Percentiles rank a stretch among this genome's conserved stretches.
Conservation (phyloP, 495 filamentous ascomycete genomes). For the Hypoxylon intermedium region DNA sequence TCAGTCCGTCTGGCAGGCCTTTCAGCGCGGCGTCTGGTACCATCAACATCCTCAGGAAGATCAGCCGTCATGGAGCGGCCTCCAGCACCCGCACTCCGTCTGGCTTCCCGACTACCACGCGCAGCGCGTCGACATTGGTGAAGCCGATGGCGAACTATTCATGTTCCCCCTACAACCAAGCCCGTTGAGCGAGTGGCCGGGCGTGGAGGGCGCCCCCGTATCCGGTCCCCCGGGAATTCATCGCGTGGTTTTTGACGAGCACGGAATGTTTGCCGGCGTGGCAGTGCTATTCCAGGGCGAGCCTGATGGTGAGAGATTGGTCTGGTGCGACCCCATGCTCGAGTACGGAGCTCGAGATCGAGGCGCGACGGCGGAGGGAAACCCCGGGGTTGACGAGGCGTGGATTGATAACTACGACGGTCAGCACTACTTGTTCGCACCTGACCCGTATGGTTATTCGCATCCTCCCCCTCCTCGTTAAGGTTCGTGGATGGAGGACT, state of each 20-base stretch:
- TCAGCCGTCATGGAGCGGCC: slow-evolving; percentile 15
- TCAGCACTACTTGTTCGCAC: slow-evolving; percentile 2
- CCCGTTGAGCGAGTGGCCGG: slow-evolving; percentile 12
- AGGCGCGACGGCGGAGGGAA: slow-evolving; percentile 13
- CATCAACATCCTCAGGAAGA: background rate
- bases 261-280: slow-evolving; percentile 19
- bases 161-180: slow-evolving; percentile 4
- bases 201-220: background rate
- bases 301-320: background rate
- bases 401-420: slow-evolving; percentile 12
- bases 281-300: background rate
- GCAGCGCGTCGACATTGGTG: slow-evolving; percentile 5
- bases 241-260: slow-evolving; percentile 14
- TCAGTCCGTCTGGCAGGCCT: slow-evolving; percentile 10
- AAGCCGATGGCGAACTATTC: background rate
- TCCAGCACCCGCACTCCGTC: slow-evolving; percentile 4
- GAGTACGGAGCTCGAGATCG: background rate
- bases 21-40: slow-evolving; percentile 13
- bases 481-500: too few species aligned
- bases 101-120: slow-evolving; percentile 5
- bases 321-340: slow-evolving; percentile 17
- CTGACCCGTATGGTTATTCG: slow-evolving; percentile 2
- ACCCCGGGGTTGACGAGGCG: slow-evolving; percentile 13
- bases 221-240: slow-evolving; percentile 4
- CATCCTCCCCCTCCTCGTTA: background rate